Evolutionary conservation across 2,329 filamentous ascomycete species (phyloP).

Genomic region (Botrytis medusae): DNA sequence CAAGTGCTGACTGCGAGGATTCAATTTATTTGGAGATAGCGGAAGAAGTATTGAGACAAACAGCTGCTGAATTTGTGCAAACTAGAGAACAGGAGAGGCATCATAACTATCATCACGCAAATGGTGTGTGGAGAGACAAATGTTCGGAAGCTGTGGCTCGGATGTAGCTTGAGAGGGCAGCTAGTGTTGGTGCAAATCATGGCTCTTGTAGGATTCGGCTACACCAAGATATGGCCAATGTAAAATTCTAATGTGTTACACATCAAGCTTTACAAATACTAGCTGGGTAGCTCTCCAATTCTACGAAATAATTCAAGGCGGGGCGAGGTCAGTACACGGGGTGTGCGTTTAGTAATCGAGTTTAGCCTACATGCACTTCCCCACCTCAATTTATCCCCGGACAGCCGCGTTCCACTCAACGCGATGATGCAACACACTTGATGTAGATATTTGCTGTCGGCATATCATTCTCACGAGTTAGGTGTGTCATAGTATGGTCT

Average conservation of each 20-base stretch:
- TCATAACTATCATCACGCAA: not conserved
- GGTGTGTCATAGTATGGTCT: not conserved
- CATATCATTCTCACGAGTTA: constrained; percentile 4
- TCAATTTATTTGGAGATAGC: not conserved
- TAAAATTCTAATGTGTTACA: not conserved
- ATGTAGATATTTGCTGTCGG: not conserved
- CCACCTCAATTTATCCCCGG: constrained; percentile 6
- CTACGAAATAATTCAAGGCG: not conserved
- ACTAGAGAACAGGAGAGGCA: not conserved
- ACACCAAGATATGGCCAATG: not conserved
- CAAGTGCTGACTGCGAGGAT: not conserved
- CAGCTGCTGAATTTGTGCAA: not conserved
- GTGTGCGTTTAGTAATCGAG: not conserved
- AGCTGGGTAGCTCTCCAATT: not conserved
- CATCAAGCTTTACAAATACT: not conserved
- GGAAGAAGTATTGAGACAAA: not conserved
- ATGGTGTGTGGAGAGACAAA: not conserved
- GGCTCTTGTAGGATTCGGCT: not conserved
- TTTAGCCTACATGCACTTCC: constrained; percentile 4
- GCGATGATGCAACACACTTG: not conserved
- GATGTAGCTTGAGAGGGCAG: not conserved
- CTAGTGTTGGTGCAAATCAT: not conserved
- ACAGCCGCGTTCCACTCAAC: not conserved
- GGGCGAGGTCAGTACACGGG: not conserved
- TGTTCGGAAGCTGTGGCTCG: not conserved